Conservation (phyloP, 2,329 filamentous ascomycete species). For the Diplocarpon mali region DNA sequence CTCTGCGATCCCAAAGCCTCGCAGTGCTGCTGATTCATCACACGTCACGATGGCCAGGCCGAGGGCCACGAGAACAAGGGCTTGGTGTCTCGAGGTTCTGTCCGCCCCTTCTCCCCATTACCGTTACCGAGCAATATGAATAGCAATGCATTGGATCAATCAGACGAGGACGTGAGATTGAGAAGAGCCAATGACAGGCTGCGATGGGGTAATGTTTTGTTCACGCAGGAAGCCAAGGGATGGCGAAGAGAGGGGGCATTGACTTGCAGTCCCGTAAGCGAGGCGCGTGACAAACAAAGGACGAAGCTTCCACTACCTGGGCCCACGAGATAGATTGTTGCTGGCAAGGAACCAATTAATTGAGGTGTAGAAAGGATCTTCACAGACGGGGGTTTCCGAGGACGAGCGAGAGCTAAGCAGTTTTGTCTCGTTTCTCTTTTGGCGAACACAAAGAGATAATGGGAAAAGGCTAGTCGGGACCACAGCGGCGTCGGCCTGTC, state of each 20-base stretch:
- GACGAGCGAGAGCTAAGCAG: too few species aligned
- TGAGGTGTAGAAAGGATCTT: too few species aligned
- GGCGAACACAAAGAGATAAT: too few species aligned
- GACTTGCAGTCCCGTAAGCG: neutral
- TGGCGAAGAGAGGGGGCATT: neutral
- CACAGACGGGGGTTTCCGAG: too few species aligned
- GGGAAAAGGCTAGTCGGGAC: too few species aligned
- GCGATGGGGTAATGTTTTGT: slow-evolving; percentile 1
- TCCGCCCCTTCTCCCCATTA: neutral
- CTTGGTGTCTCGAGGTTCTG: neutral
- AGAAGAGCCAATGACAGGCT: neutral
- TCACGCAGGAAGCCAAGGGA: neutral
- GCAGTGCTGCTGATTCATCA: neutral
- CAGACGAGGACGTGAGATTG: neutral
- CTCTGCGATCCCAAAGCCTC: too few species aligned
- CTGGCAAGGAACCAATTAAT: too few species aligned
- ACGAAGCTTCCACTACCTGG: too few species aligned
- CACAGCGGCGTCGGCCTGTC: too few species aligned
- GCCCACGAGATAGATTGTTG: too few species aligned
- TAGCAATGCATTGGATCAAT: neutral
- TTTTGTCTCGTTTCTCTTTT: too few species aligned
- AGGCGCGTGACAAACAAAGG: neutral
- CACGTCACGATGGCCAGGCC: slow-evolving; percentile 2
- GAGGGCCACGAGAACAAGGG: neutral
- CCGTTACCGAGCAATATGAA: neutral